Percentiles rank a stretch among this genome's conserved stretches.
Conservation (phyloP, 2,329 filamentous ascomycete species). For the Colletotrichum brevisporum region DNA sequence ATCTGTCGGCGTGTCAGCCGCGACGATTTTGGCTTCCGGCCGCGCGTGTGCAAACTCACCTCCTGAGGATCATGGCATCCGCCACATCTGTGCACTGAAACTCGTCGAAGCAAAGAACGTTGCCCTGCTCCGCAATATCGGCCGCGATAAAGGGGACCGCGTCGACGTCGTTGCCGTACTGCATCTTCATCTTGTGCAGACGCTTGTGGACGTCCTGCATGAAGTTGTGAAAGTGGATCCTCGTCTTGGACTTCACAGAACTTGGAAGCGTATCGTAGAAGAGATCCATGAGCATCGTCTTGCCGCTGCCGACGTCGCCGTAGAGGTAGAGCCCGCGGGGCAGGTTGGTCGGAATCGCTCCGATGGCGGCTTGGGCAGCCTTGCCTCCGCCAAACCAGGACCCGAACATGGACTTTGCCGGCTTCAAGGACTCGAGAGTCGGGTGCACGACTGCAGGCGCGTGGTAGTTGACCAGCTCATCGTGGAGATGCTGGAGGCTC, state of each 20-base stretch:
- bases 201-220: conserved; percentile 98
- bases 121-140: conserved; percentile 88
- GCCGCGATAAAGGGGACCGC: conserved; percentile 93
- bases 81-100: conserved; percentile 99
- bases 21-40: not conserved
- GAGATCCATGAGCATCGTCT: conserved; percentile 99
- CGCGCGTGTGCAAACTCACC: conserved; percentile 57
- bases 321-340: conserved; percentile 95
- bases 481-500: conserved; percentile 88
- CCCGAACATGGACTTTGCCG: conserved; percentile 67
- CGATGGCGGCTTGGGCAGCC: conserved; percentile 53
- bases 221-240: conserved; percentile 99
- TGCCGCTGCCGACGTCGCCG: conserved; percentile 96
- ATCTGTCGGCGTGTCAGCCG: conserved; percentile 54
- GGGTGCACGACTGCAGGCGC: conserved; percentile 84
- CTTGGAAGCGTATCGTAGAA: conserved; percentile 93
- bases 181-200: conserved; percentile 90
- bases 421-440: conserved; percentile 77
- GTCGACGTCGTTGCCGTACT: conserved; percentile 90
- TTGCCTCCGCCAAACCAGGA: conserved; percentile 71
- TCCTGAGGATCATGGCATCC: conserved; percentile 96
- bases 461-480: conserved; percentile 81
- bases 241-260: conserved; percentile 84
- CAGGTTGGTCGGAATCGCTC: conserved; percentile 77
- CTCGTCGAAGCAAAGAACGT: conserved; percentile 96